Percentiles rank a stretch among this genome's conserved stretches.
phyloP scores from a whole-genome alignment of 2,329 filamentous ascomycete species.

The Apiospora phragmitis region DNA sequence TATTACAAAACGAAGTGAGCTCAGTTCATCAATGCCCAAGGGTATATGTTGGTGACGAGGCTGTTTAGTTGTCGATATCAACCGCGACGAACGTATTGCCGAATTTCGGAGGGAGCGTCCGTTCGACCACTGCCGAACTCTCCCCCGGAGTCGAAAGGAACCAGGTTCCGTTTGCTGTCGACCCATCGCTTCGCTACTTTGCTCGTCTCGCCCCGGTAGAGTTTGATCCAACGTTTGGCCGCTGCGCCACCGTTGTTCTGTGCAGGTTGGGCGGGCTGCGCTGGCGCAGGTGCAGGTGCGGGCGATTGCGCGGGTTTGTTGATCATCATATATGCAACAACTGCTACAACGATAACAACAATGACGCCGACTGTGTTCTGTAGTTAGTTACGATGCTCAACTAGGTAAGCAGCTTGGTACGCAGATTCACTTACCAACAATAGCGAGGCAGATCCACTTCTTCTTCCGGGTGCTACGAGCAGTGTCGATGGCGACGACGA shows the following conservation, averaged over 20 bases:
- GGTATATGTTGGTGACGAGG: neutral
- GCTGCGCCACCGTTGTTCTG: conserved; percentile 6
- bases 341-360: conserved; percentile 50
- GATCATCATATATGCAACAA: conserved; percentile 34
- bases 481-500: conserved; percentile 78
- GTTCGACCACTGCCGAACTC: neutral
- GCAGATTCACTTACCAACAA: conserved; percentile 53
- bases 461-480: conserved; percentile 80
- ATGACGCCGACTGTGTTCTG: conserved; percentile 50
- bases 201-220: conserved; percentile 15
- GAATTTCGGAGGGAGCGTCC: conserved; percentile 6
- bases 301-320: conserved; percentile 8
- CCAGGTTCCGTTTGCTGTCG: conserved; percentile 5
- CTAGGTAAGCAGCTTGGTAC: neutral
- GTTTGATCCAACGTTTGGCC: conserved; percentile 14
- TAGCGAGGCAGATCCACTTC: conserved; percentile 95
- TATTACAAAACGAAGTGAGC: neutral
- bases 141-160: neutral
- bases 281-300: neutral
- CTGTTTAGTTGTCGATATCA: neutral
- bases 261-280: neutral
- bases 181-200: conserved; percentile 4
- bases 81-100: conserved; percentile 13
- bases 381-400: conserved; percentile 22
- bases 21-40: neutral